phyloP scores from a whole-genome alignment of 2,329 filamentous ascomycete species.

The Microascus cirrosus region DNA sequence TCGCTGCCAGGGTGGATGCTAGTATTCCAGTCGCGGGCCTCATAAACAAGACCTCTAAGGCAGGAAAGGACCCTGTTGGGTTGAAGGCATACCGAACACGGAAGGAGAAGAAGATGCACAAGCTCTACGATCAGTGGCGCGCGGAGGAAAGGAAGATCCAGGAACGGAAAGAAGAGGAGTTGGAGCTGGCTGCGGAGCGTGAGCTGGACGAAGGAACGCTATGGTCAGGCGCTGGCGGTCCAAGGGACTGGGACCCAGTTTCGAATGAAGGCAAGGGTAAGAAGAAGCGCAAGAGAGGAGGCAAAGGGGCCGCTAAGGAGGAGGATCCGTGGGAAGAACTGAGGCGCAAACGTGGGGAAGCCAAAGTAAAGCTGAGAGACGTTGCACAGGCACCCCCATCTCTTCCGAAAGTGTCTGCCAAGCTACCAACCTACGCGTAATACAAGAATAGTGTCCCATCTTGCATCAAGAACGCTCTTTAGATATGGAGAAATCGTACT shows the following conservation, averaged over 20 bases:
- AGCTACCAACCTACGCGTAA: background rate
- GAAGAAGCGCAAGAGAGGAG: slow-evolving; percentile 30
- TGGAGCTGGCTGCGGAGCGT: slow-evolving; percentile 50
- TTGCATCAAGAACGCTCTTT: background rate
- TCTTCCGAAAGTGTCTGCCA: slow-evolving; percentile 37
- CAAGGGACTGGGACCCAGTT: slow-evolving; percentile 4
- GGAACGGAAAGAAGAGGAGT: slow-evolving; percentile 54
- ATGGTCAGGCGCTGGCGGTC: background rate
- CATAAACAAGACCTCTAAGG: slow-evolving; percentile 47
- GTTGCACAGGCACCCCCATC: slow-evolving; percentile 67
- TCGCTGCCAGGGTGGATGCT: slow-evolving; percentile 71
- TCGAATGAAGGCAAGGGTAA: slow-evolving; percentile 31
- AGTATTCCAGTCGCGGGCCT: slow-evolving; percentile 68
- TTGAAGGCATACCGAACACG: slow-evolving; percentile 62
- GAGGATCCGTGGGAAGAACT: slow-evolving; percentile 68
- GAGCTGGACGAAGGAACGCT: slow-evolving; percentile 39
- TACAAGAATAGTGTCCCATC: background rate
- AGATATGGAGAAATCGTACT: background rate
- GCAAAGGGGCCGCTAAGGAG: slow-evolving; percentile 27
- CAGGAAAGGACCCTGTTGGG: slow-evolving; percentile 52
- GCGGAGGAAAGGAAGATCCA: slow-evolving; percentile 54
- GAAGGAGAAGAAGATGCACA: slow-evolving; percentile 75
- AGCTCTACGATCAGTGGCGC: slow-evolving; percentile 67
- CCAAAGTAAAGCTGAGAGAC: slow-evolving; percentile 38
- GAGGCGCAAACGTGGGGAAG: slow-evolving; percentile 52